These are phyloP conservation scores for Litchi chinensis DNA, from an alignment of 345 rosid genomes.

Conservation along the genomic window DNA sequence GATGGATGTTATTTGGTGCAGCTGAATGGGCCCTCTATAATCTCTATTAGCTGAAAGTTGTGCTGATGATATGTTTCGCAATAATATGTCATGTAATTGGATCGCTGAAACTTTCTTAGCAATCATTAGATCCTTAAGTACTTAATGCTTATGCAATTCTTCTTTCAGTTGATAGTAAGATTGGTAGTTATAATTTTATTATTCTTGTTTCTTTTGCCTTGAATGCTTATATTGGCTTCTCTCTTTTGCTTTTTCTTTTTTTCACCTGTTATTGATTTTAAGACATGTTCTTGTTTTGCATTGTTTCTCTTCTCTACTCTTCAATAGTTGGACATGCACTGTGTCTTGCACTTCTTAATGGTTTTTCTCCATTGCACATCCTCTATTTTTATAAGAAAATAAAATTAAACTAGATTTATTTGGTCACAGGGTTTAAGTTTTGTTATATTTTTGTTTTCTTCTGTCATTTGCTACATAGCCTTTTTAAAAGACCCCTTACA, in stretches of 20 bases:
- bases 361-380: background rate
- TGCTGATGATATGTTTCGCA: background rate
- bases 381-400: background rate
- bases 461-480: background rate
- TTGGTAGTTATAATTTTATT: background rate
- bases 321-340: background rate
- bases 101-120: background rate
- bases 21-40: background rate
- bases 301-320: background rate
- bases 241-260: background rate
- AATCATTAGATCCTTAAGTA: background rate
- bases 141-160: background rate
- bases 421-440: background rate
- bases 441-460: background rate
- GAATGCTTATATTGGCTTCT: background rate
- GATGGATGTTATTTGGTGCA: background rate
- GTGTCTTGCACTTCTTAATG: background rate
- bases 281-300: background rate
- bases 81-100: background rate
- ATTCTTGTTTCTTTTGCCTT: no score
- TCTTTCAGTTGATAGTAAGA: background rate
- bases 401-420: no score
- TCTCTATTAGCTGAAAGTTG: background rate
- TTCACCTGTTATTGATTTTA: background rate
- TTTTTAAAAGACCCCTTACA: background rate